Evolutionary conservation across 192 early-diverging fungal species (phyloP).

Genomic region (Haplosporangium gracile): DNA sequence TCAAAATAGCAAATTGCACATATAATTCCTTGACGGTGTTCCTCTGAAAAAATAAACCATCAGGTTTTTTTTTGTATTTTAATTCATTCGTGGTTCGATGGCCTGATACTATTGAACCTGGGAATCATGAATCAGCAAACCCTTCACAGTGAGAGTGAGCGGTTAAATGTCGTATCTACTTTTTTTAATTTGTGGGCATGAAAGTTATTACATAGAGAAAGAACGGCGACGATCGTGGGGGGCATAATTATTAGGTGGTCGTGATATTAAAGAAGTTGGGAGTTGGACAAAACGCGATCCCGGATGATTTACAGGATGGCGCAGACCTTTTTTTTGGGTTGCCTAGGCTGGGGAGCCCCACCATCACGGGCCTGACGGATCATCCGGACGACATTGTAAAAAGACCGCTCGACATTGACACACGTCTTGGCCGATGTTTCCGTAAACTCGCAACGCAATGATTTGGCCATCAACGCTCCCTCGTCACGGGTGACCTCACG

Average conservation of each 20-base stretch:
- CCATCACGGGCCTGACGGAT: slow-evolving; percentile 76
- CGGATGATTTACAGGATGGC: slow-evolving; percentile 30
- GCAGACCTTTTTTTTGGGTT: slow-evolving; percentile 44
- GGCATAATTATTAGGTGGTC: background rate
- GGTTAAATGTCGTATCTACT: background rate
- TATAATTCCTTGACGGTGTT: background rate
- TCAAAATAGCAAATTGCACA: background rate
- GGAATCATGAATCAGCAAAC: too few species aligned
- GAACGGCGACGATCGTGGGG: background rate
- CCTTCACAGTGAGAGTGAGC: background rate
- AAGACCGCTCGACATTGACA: slow-evolving; percentile 91
- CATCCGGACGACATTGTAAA: slow-evolving; percentile 86
- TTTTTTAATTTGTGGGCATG: background rate
- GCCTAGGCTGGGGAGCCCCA: slow-evolving; percentile 22
- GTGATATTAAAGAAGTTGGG: background rate
- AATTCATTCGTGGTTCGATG: background rate
- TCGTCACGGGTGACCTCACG: slow-evolving; percentile 90
- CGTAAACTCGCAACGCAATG: slow-evolving; percentile 85
- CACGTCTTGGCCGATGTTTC: slow-evolving; percentile 93
- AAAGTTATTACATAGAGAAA: background rate
- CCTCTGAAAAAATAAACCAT: background rate
- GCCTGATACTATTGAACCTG: too few species aligned
- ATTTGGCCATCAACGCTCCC: slow-evolving; percentile 80
- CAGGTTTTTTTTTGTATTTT: slow-evolving; percentile 2
- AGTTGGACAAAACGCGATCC: background rate